phyloP scores from a whole-genome alignment of 495 filamentous ascomycete species.

The Parathielavia hyrcaniae region DNA sequence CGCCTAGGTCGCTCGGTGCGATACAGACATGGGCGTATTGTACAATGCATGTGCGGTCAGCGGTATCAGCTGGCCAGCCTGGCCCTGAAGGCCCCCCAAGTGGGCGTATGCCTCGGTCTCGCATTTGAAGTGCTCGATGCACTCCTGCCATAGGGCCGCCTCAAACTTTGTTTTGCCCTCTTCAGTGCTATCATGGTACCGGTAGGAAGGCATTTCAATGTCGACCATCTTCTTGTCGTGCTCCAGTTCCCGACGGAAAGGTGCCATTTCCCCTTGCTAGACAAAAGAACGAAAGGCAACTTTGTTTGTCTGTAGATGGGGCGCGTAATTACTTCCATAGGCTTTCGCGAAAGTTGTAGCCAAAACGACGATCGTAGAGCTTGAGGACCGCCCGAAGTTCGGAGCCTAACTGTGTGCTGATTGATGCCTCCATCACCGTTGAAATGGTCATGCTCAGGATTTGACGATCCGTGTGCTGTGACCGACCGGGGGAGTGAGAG shows the following conservation, averaged over 20 bases:
- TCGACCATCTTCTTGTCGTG: not conserved
- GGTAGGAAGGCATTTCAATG: not conserved
- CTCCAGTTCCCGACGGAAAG: not conserved
- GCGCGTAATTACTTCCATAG: not conserved
- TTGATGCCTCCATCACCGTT: not conserved
- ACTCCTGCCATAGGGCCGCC: constrained; percentile 1
- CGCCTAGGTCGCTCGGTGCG: not conserved
- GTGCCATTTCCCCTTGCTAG: not conserved
- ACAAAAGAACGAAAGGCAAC: constrained; percentile 1
- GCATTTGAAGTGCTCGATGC: constrained; percentile 1
- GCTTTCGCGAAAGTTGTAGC: not conserved
- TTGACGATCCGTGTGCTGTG: not conserved
- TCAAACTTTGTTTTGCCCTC: not conserved
- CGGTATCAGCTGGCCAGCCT: not conserved
- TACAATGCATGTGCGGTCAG: no score
- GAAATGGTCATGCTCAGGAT: constrained; percentile 1
- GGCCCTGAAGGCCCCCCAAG: not conserved
- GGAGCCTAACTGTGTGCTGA: not conserved
- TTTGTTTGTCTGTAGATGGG: not conserved
- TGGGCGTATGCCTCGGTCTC: constrained; percentile 5
- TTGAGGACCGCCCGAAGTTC: constrained; percentile 3
- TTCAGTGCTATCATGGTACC: not conserved
- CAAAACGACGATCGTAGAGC: constrained; percentile 3
- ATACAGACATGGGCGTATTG: constrained; percentile 4
- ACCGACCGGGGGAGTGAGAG: not conserved